A percentile compares a stretch with the other conserved stretches of the same genome.
These are phyloP conservation scores for Bremia lactucae DNA, from an alignment of 352 stramenopile genomes.

Conservation along the genomic window DNA sequence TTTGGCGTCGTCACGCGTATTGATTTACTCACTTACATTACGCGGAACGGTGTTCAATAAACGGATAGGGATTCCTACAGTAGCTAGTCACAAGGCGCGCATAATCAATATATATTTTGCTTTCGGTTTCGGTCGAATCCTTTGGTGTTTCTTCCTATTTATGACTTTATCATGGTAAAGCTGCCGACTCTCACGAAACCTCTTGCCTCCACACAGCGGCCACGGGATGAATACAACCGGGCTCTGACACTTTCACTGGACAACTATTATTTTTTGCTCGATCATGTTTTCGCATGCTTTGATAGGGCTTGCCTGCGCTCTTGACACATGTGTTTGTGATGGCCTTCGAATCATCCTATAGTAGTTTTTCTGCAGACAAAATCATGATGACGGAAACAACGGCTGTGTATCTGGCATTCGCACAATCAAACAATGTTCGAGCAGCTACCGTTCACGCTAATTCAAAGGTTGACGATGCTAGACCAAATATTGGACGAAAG, in stretches of 20 bases:
- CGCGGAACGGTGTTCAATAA: constrained; percentile 38
- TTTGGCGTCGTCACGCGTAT: constrained; percentile 93
- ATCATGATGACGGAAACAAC: constrained; percentile 19
- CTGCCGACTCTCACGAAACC: constrained; percentile 19
- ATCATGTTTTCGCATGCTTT: constrained; percentile 44
- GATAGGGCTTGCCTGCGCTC: constrained; percentile 40
- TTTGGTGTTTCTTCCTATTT: constrained; percentile 16
- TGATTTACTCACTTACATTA: constrained; percentile 94
- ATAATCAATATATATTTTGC: constrained; percentile 5
- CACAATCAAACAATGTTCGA: constrained; percentile 32
- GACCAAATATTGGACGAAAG: constrained; percentile 30
- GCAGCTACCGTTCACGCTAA: constrained; percentile 33
- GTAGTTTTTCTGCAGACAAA: constrained; percentile 49
- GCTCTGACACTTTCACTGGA: constrained; percentile 30
- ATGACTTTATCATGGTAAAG: constrained; percentile 13
- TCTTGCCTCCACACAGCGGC: constrained; percentile 21
- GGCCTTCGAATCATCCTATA: constrained; percentile 25
- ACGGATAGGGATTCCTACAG: background rate
- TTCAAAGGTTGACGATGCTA: constrained; percentile 41
- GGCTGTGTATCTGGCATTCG: constrained; percentile 40
- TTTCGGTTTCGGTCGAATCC: constrained; percentile 3
- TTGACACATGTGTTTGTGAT: constrained; percentile 51
- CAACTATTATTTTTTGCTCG: constrained; percentile 18
- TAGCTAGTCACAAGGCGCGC: background rate
- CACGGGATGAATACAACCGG: constrained; percentile 35